Conservation (phyloP, 805 yeast species). For the Candida boidinii region DNA sequence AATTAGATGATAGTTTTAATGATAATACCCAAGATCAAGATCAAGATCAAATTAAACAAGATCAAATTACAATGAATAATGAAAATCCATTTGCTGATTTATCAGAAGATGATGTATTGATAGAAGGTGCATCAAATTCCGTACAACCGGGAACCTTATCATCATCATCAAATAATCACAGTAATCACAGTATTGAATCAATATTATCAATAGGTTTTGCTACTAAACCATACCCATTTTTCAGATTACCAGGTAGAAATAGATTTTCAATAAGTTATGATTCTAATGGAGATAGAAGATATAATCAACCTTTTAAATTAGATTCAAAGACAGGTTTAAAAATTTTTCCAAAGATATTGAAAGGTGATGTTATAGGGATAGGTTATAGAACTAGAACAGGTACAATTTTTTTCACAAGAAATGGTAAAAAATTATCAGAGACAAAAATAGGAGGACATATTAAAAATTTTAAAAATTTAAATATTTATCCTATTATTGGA, state of each 20-base stretch:
- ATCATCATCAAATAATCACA: too few species aligned
- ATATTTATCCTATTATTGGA: slow-evolving; percentile 84
- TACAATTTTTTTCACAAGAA: slow-evolving; percentile 85
- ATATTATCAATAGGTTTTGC: slow-evolving; percentile 70
- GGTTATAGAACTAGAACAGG: slow-evolving; percentile 82
- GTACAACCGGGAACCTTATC: too few species aligned
- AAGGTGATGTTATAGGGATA: slow-evolving; percentile 90
- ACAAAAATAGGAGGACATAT: slow-evolving; percentile 74
- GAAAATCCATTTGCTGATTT: too few species aligned
- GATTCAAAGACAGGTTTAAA: slow-evolving; percentile 32
- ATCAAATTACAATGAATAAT: too few species aligned
- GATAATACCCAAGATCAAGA: too few species aligned
- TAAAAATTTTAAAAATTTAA: slow-evolving; percentile 59
- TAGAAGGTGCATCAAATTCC: too few species aligned
- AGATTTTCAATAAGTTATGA: slow-evolving; percentile 82
- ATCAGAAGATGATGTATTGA: too few species aligned
- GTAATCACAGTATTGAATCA: too few species aligned
- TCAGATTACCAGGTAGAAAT: slow-evolving; percentile 89
- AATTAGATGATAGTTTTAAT: slow-evolving; percentile 46
- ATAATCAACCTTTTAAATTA: slow-evolving; percentile 62
- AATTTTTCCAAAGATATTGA: slow-evolving; percentile 50
- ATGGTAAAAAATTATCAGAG: slow-evolving; percentile 83
- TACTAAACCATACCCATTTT: slow-evolving; percentile 86
- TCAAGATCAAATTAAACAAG: too few species aligned
- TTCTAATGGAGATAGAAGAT: slow-evolving; percentile 71